Evolutionary conservation across 1,139 yeast genomes (phyloP).

Genomic region (Suhomyces bribrorum): DNA sequence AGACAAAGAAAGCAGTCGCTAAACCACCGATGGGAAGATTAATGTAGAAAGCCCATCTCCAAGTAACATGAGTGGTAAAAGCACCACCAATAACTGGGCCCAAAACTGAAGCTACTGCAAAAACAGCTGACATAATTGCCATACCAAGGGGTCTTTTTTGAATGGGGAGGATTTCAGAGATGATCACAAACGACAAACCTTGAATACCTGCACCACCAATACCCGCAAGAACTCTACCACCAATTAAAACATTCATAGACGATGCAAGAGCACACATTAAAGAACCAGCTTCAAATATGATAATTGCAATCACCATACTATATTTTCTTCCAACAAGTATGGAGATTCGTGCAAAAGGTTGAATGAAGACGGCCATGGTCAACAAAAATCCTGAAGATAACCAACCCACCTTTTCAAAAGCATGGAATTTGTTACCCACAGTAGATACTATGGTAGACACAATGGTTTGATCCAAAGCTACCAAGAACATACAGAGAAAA

Average conservation of each 20-base stretch:
- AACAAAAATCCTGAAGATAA: slow-evolving; percentile 28
- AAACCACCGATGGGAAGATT: slow-evolving; percentile 68
- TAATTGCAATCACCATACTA: slow-evolving; percentile 20
- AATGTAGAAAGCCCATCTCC: slow-evolving; percentile 81
- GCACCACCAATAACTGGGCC: slow-evolving; percentile 31
- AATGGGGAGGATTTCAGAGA: slow-evolving; percentile 33
- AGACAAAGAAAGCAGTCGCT: slow-evolving; percentile 45
- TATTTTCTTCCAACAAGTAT: slow-evolving; percentile 25
- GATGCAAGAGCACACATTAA: slow-evolving; percentile 38
- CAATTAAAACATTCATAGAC: slow-evolving; percentile 37
- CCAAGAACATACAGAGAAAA: slow-evolving; percentile 34
- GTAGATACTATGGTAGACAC: slow-evolving; percentile 36
- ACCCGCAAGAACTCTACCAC: slow-evolving; percentile 39
- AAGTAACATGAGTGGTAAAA: slow-evolving; percentile 44
- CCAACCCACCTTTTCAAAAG: slow-evolving; percentile 28
- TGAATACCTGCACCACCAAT: slow-evolving; percentile 37
- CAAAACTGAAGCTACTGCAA: slow-evolving; percentile 24
- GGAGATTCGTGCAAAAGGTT: slow-evolving; percentile 37
- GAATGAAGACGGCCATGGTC: slow-evolving; percentile 35
- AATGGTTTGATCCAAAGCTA: slow-evolving; percentile 45
- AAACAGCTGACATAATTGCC: slow-evolving; percentile 21
- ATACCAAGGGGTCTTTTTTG: slow-evolving; percentile 25
- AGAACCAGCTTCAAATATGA: slow-evolving; percentile 31
- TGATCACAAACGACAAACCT: slow-evolving; percentile 26
- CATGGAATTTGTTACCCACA: slow-evolving; percentile 39